These are phyloP conservation scores for Candida maesae DNA, from an alignment of 805 yeast genomes.

Conservation along the genomic window DNA sequence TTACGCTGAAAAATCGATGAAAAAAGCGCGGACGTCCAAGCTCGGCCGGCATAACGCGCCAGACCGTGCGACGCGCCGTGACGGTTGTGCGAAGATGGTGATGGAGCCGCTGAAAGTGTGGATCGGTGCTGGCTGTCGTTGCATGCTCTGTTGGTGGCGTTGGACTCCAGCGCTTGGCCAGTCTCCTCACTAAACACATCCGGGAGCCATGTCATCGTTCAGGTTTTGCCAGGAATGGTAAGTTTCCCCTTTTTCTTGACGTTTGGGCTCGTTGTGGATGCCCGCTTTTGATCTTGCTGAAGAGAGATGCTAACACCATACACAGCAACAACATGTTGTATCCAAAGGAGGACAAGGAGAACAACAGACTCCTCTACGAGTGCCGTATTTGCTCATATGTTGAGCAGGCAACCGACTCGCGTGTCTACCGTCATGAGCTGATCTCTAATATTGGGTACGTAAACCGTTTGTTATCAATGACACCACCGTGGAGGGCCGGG, in stretches of 20 bases:
- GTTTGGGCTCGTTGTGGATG: too few relatives aligned
- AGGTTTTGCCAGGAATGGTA: constrained; percentile 88
- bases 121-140: too few relatives aligned
- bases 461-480: too few relatives aligned
- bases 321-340: constrained; percentile 91
- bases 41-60: constrained; percentile 7
- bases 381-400: constrained; percentile 95
- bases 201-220: constrained; percentile 72
- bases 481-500: too few relatives aligned
- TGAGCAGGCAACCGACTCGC: constrained; percentile 83
- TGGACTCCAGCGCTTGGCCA: not conserved
- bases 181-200: not conserved
- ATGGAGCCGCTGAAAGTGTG: not conserved
- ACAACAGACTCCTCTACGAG: constrained; percentile 67
- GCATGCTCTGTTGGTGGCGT: too few relatives aligned
- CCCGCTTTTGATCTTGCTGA: too few relatives aligned
- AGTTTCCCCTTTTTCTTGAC: constrained; percentile 17
- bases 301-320: constrained; percentile 4
- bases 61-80: constrained; percentile 4
- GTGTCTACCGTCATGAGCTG: constrained; percentile 89
- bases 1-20: constrained; percentile 11
- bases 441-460: constrained; percentile 71
- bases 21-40: constrained; percentile 4
- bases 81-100: constrained; percentile 10
- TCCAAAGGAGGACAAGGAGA: constrained; percentile 89